Percentiles rank a stretch among this genome's conserved stretches.
phyloP scores from a whole-genome alignment of 1,139 yeast species.

The Kurtzmaniella quercitrusa region DNA sequence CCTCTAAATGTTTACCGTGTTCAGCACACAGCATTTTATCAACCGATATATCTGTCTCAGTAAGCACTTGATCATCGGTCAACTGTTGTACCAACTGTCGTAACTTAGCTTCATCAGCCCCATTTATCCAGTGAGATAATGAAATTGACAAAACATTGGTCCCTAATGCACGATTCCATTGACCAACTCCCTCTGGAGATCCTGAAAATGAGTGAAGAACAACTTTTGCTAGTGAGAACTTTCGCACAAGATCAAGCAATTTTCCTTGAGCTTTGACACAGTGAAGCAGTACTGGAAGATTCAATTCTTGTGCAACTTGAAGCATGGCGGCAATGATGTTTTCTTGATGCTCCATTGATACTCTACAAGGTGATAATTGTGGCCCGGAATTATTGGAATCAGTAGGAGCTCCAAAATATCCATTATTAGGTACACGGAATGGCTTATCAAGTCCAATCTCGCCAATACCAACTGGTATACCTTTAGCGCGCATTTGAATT shows the following conservation, averaged over 20 bases:
- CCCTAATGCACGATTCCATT: constrained; percentile 36
- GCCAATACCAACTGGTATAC: constrained; percentile 50
- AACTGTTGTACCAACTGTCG: constrained; percentile 14
- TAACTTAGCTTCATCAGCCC: constrained; percentile 25
- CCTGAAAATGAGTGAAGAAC: constrained; percentile 89
- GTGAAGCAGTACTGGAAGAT: constrained; percentile 68
- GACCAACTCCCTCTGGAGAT: constrained; percentile 57
- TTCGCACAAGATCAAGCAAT: constrained; percentile 43
- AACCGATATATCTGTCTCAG: constrained; percentile 36
- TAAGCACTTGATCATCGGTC: constrained; percentile 23
- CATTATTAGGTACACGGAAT: constrained; percentile 63
- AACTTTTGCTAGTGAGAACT: constrained; percentile 28
- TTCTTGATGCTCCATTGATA: constrained; percentile 62
- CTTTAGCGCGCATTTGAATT: neutral
- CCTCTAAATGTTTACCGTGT: constrained; percentile 17
- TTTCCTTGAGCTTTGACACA: constrained; percentile 76
- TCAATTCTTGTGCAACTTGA: constrained; percentile 44
- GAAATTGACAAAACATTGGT: constrained; percentile 42
- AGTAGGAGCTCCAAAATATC: constrained; percentile 43
- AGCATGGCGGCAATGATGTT: constrained; percentile 49
- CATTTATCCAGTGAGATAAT: constrained; percentile 60
- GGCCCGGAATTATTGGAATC: constrained; percentile 9
- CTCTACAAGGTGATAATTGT: constrained; percentile 44
- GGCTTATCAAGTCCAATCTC: constrained; percentile 85
- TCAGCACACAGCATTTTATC: constrained; percentile 21